Base-by-base conservation (phyloP, 352 stramenopile genomes). In the Phytophthora melonis region DNA sequence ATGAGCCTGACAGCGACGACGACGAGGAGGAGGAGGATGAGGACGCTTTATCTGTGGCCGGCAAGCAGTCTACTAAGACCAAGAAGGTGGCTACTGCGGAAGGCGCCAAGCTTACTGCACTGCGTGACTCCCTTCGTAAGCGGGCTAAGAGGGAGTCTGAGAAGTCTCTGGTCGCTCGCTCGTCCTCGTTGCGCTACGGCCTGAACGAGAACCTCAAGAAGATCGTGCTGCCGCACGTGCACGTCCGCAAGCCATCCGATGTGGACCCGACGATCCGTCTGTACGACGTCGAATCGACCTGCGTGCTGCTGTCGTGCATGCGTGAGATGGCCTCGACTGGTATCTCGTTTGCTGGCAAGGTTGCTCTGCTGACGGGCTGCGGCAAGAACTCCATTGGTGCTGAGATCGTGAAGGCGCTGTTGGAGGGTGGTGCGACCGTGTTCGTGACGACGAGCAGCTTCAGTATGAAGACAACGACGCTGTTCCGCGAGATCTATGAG, bases 361-460 rank as follows among this genome's bases (percentile, higher is more conserved):
- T 95, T 5, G 91, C 90, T 10, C 66, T 97, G n/a, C 74, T 97
- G 53, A 97, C 91, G 13, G 90, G 91, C 57, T 96, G 89, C 62
- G 91, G 91, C 11, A 80, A 82, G 56, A 92, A 95, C 66, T 97
- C 91, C 7, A 97, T 97, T 66, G 91, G 86, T 56, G 86, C 82
- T 0, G 89, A 97, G 66, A 75, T 97, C 6, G 88, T 96, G 25
- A 95, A 94, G 79, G 74, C 91, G 11, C 83, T 97, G 34, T 70
- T 97, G 14, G 87, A 96, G 71, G 91, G 91, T 67, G 91, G 91
- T 16, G 90, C 91, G 3, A 95, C 85, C 2, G 88, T 97, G 58
- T 91, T 97, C 25, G 87, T 90, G 74, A 96, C 91, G 10, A 95
- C 90, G 21, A 94, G 86, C 59, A 95, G 82, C 75, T 95, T 95